A percentile compares a stretch with the other conserved stretches of the same genome.
Evolutionary conservation across 225 moss, liverwort and hornwort genomes (phyloP).

Genomic region (Ulota crispa): DNA sequence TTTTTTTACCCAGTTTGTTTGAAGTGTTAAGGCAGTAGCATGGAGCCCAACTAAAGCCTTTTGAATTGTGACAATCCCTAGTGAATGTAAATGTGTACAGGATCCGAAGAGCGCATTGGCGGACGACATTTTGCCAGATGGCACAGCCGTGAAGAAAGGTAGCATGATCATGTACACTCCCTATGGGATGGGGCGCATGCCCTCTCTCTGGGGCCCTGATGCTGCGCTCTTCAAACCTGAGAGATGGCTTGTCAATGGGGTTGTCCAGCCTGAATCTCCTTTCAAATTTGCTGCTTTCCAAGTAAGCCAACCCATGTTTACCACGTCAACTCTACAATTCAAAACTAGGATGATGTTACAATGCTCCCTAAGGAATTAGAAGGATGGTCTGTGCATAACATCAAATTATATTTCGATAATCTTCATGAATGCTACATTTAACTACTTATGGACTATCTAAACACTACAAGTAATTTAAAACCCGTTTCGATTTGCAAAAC

Average conservation of each 20-base stretch:
- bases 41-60: too few species aligned
- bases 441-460: too few species aligned
- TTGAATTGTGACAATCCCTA: not conserved
- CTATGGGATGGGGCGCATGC: conserved; percentile 73
- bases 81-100: conserved; percentile 23
- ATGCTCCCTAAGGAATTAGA: not conserved
- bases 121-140: conserved; percentile 68
- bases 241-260: conserved; percentile 65
- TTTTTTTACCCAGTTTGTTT: too few species aligned
- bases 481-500: too few species aligned
- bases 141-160: conserved; percentile 51
- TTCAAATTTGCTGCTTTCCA: conserved; percentile 84
- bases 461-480: too few species aligned
- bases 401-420: not conserved
- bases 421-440: too few species aligned
- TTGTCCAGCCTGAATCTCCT: conserved; percentile 55
- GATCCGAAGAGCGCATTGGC: conserved; percentile 35
- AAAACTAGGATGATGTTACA: not conserved
- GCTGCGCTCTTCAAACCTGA: conserved; percentile 62
- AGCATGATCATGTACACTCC: conserved; percentile 41
- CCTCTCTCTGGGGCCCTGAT: conserved; percentile 65
- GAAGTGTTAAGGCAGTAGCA: too few species aligned
- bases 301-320: conserved; percentile 30
- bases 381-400: not conserved
- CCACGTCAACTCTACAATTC: not conserved